These are phyloP conservation scores for Neurospora intermedia DNA, from an alignment of 495 filamentous ascomycete genomes.

Conservation along the genomic window DNA sequence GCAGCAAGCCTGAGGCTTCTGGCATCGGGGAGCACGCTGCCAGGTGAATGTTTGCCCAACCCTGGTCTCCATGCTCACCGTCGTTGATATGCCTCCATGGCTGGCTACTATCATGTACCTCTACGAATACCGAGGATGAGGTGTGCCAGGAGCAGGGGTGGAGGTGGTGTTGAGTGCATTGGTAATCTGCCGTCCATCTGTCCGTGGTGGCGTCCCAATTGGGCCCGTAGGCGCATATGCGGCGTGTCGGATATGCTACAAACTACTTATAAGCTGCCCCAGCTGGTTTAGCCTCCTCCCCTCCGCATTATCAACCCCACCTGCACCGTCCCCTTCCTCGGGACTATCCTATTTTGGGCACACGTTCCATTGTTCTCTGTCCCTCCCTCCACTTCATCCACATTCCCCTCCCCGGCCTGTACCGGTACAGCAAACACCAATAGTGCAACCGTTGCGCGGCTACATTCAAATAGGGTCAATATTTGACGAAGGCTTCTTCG, in stretches of 20 bases:
- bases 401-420: background rate
- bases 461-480: background rate
- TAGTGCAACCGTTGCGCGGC: background rate
- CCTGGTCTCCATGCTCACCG: background rate
- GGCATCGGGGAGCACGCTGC: background rate
- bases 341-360: constrained; percentile 3
- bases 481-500: background rate
- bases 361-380: constrained; percentile 5
- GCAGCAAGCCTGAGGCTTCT: background rate
- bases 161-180: background rate
- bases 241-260: constrained; percentile 8
- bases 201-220: background rate
- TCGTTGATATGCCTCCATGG: background rate
- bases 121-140: background rate
- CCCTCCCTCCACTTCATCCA: background rate
- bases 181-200: background rate
- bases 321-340: background rate
- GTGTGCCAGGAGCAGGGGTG: background rate
- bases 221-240: background rate
- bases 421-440: background rate
- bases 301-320: constrained; percentile 3
- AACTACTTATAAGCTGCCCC: constrained; percentile 13
- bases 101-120: background rate
- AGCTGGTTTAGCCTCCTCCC: constrained; percentile 9
- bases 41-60: background rate